Evolutionary conservation across 2,329 filamentous ascomycete genomes (phyloP).

Genomic region (Corniculantispora saksenae): DNA sequence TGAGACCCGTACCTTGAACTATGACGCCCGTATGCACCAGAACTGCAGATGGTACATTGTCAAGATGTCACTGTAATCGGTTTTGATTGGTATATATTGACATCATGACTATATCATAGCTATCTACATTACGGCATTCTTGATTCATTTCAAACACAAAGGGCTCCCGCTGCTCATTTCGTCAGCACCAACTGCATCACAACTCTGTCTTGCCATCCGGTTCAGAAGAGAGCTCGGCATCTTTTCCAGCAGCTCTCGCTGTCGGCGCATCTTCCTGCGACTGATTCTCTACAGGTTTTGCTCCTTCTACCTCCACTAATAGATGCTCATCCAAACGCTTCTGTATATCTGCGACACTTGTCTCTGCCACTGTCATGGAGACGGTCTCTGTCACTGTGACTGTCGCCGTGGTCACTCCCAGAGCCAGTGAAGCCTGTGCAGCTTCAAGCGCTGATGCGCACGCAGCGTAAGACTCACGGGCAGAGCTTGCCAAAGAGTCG

Average conservation of each 20-base stretch:
- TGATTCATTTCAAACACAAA: constrained; percentile 16
- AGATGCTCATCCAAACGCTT: not conserved
- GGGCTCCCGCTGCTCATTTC: not conserved
- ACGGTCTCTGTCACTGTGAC: constrained; percentile 35
- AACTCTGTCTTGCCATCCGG: constrained; percentile 7
- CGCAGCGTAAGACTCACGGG: constrained; percentile 27
- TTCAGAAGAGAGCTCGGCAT: not conserved
- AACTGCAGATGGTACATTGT: not conserved
- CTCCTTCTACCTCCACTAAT: constrained; percentile 23
- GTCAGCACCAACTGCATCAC: not conserved
- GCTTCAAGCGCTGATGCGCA: constrained; percentile 27
- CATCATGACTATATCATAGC: constrained; percentile 15
- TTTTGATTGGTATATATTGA: not conserved
- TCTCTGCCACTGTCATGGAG: constrained; percentile 25
- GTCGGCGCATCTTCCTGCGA: not conserved
- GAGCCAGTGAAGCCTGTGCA: constrained; percentile 16
- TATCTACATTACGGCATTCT: constrained; percentile 19
- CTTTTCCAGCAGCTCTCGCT: not conserved
- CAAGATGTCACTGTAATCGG: too few species aligned
- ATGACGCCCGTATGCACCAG: not conserved
- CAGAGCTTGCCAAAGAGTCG: not conserved
- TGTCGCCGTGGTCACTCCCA: constrained; percentile 25
- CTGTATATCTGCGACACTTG: not conserved
- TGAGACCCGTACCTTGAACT: too few species aligned
- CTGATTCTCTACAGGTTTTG: not conserved